A percentile compares a stretch with the other conserved stretches of the same genome.
These are phyloP conservation scores for Sporisorium exsertum DNA, from an alignment of 1,284 basidiomycete genomes.

Conservation along the genomic window DNA sequence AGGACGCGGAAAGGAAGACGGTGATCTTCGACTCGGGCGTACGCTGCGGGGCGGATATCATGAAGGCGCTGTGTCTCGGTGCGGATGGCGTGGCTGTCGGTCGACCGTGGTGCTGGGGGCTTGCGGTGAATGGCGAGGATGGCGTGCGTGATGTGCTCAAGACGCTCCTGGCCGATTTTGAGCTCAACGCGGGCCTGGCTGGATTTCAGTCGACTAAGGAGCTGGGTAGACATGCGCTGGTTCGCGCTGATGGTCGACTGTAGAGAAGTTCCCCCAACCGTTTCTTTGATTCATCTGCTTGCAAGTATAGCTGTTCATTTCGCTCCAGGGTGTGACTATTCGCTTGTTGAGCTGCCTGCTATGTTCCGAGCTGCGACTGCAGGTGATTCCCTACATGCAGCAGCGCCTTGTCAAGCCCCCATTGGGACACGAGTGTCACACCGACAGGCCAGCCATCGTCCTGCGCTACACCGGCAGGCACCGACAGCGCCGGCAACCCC, in stretches of 20 bases:
- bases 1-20: conserved; percentile 46
- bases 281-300: too few species aligned
- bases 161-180: conserved; percentile 60
- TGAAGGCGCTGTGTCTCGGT: conserved; percentile 63
- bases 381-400: conserved; percentile 74
- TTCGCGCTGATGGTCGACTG: conserved; percentile 32
- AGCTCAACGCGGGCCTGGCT: conserved; percentile 42
- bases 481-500: conserved; percentile 83
- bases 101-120: conserved; percentile 63
- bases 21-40: conserved; percentile 65
- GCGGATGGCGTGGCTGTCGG: conserved; percentile 64
- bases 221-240: conserved; percentile 25
- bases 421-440: conserved; percentile 85
- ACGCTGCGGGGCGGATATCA: conserved; percentile 58
- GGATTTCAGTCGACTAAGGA: conserved; percentile 31
- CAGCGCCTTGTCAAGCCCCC: conserved; percentile 83
- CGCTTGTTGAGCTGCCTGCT: background rate
- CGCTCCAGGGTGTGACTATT: background rate
- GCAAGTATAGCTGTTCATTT: too few species aligned
- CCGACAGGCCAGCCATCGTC: conserved; percentile 81
- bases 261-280: background rate
- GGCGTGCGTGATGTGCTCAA: conserved; percentile 60
- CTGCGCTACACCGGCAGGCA: conserved; percentile 74
- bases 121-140: conserved; percentile 56
- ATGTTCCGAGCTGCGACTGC: conserved; percentile 62